Percentiles rank a stretch among this genome's conserved stretches.
Evolutionary conservation across 1,284 basidiomycete genomes (phyloP).

Genomic region (Sanghuangporus sanghuang): DNA sequence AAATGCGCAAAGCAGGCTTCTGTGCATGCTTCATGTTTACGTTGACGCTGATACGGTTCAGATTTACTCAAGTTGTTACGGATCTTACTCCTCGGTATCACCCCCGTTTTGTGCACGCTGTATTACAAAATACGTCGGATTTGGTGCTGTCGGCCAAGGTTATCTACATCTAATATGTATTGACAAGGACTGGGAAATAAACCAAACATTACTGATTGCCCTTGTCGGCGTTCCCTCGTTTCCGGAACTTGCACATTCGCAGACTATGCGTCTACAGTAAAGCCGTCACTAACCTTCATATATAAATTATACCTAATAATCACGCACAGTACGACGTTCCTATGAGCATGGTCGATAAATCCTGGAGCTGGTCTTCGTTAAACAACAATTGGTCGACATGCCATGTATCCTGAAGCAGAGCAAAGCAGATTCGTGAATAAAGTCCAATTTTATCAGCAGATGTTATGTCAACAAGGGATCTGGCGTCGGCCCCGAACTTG

Average conservation of each 20-base stretch:
- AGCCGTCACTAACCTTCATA: neutral
- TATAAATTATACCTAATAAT: neutral
- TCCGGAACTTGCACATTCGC: neutral
- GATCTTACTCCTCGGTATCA: no score
- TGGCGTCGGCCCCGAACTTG: conserved; percentile 29
- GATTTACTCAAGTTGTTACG: no score
- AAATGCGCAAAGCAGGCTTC: no score
- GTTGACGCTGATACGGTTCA: no score
- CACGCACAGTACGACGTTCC: conserved; percentile 86
- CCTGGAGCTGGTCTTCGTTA: conserved; percentile 85
- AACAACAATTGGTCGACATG: conserved; percentile 88
- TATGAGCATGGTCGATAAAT: conserved; percentile 83
- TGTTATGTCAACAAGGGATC: neutral
- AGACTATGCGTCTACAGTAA: conserved; percentile 5
- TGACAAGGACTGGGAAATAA: no score
- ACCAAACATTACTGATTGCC: neutral
- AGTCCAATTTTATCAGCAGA: neutral
- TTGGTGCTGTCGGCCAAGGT: no score
- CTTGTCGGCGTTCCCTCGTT: neutral
- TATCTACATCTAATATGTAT: no score
- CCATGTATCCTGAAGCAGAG: conserved; percentile 74
- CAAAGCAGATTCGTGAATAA: neutral
- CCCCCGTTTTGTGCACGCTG: no score
- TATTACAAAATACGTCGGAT: no score
- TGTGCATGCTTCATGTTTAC: no score